Evolutionary conservation across 2,329 filamentous ascomycete species (phyloP).

Genomic region (Magnaporthiopsis rhizophila): DNA sequence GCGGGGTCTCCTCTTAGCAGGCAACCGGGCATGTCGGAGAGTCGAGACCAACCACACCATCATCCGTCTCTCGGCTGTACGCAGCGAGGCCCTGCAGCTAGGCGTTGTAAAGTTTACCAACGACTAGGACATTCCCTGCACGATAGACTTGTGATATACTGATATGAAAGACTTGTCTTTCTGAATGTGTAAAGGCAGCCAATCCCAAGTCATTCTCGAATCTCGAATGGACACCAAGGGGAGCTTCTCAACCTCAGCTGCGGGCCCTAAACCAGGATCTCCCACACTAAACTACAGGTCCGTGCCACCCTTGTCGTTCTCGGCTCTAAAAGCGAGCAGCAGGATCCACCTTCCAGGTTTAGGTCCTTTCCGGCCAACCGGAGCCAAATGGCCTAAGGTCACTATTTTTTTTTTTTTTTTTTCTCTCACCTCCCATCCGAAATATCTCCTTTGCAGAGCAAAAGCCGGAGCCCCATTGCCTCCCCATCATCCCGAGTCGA

Average conservation of each 20-base stretch:
- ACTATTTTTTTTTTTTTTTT: conserved; percentile 8
- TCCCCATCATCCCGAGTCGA: neutral
- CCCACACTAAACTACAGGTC: neutral
- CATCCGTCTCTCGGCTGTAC: too few species aligned
- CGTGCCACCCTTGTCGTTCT: neutral
- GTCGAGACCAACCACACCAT: too few species aligned
- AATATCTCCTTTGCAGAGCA: neutral
- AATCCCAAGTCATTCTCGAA: too few species aligned
- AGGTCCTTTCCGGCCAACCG: conserved; percentile 1
- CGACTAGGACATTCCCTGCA: too few species aligned
- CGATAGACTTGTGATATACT: too few species aligned
- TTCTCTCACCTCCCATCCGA: neutral
- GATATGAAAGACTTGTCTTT: too few species aligned
- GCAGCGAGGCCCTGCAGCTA: neutral
- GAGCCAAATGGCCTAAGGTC: conserved; percentile 1
- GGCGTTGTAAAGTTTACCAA: neutral
- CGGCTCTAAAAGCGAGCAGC: neutral
- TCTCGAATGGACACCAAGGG: too few species aligned
- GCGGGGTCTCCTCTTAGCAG: too few species aligned
- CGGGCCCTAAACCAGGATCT: neutral
- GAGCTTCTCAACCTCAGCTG: neutral
- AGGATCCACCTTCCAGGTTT: conserved; percentile 1
- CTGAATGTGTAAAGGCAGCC: too few species aligned
- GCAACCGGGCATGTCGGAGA: too few species aligned
- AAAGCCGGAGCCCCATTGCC: neutral